Conservation (phyloP, 257 asterid species). For the Solanum acaule region DNA sequence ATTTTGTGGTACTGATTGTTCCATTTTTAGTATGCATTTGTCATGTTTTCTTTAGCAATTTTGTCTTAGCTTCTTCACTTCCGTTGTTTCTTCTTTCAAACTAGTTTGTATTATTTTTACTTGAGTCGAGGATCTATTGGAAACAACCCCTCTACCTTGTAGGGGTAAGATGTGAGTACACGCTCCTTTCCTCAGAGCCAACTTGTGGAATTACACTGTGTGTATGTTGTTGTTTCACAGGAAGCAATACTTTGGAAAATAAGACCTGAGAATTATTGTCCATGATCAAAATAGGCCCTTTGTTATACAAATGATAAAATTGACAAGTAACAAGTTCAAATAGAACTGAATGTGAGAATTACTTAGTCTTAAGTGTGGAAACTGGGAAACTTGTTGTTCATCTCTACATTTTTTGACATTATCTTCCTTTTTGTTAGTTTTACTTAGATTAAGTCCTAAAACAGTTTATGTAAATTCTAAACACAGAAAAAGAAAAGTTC, state of each 20-base stretch:
- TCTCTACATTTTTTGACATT: not conserved
- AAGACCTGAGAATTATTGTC: not conserved
- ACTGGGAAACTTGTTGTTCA: not conserved
- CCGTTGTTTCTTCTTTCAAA: not conserved
- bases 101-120: too few species aligned
- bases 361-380: not conserved
- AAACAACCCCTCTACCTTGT: not conserved
- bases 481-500: too few species aligned
- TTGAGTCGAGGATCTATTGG: not conserved
- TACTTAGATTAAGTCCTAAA: not conserved
- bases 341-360: not conserved
- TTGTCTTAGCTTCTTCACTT: not conserved
- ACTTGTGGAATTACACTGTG: too few species aligned
- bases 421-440: not conserved
- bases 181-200: fast-evolving
- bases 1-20: not conserved
- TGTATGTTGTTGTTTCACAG: not conserved
- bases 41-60: not conserved
- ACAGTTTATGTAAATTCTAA: too few species aligned
- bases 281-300: not conserved
- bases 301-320: not conserved
- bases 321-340: not conserved
- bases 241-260: not conserved
- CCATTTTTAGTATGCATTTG: not conserved
- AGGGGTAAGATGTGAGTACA: not conserved